Evolutionary conservation across 805 yeast genomes (phyloP), one percentile per base, ranked within the genome.

Genomic region (Brettanomyces anomalus): DNA sequence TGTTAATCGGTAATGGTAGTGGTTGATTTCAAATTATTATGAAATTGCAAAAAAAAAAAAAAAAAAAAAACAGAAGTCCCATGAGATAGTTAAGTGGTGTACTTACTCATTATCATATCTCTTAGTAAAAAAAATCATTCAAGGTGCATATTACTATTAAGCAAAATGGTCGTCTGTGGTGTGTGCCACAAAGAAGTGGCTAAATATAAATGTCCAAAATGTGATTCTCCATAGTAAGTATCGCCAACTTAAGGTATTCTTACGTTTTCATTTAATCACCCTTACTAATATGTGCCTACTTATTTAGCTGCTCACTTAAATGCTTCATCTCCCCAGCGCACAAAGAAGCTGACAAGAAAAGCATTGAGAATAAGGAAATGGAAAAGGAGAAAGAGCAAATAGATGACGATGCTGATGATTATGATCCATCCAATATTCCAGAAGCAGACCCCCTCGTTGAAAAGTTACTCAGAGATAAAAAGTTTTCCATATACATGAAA

Each of bases 261-360:
- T 33, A 21, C 24, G 11, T n/a, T 14, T 24, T 17, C 16, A 33
- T 33, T 10, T 8, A 33, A 33, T 33, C 13, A 14, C 13, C 13
- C 18, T 13, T 18, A 15, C 39, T 19, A 20, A 14, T 10, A 8
- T 13, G 3, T 35, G 32, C 43, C 44, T 46, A 46, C 28, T 6
- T n/a, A 11, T 14, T 18, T 39, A 45, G 68, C 56, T 85, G 94
- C 56, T 75, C 84, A 1, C 51, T 85, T 5, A 52, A 43, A 2
- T 85, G 95, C 51, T 84, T 66, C 60, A 83, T 79, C 51, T 55
- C 68, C 30, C 69, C 57, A 13, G 37, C 45, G 3, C 77, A 72
- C 48, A 46, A 39, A 30, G 69, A 62, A 42, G 45, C 43, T 26
- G 49, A 54, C 24, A 36, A 38, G 26, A 39, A 32, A 26, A n/a